A percentile compares a stretch with the other conserved stretches of the same genome.
Conservation (phyloP, 2,329 filamentous ascomycete genomes). For the Colletotrichum sp. region DNA sequence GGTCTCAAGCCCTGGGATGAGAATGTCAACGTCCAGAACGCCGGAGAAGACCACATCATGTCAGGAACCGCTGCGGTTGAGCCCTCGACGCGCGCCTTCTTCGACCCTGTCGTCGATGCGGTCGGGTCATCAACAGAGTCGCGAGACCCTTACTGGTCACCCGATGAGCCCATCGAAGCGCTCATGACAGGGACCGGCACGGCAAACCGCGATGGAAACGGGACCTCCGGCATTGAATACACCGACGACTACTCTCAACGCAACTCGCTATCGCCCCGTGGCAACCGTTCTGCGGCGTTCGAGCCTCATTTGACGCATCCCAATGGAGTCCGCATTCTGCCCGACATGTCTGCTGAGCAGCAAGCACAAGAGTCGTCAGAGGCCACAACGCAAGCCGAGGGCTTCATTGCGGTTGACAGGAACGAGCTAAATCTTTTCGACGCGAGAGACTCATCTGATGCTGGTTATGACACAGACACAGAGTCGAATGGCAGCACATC, state of each 20-base stretch:
- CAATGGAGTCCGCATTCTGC: conserved; percentile 42
- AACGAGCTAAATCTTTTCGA: conserved; percentile 25
- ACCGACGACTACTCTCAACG: background rate
- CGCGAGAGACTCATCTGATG: conserved; percentile 32
- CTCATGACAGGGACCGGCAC: background rate
- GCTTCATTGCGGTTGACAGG: conserved; percentile 39
- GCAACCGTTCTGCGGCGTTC: conserved; percentile 19
- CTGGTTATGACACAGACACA: conserved; percentile 41
- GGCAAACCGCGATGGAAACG: background rate
- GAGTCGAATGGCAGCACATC: conserved; percentile 42
- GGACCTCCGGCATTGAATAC: background rate
- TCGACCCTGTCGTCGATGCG: background rate
- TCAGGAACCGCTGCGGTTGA: background rate
- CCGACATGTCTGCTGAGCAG: conserved; percentile 36
- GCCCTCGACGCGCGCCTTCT: background rate
- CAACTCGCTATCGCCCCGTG: background rate
- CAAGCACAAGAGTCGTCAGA: conserved; percentile 40
- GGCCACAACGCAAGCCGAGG: conserved; percentile 40
- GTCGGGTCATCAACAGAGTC: background rate
- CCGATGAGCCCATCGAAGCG: background rate
- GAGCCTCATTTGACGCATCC: conserved; percentile 39
- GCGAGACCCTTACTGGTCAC: background rate
- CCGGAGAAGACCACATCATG: background rate
- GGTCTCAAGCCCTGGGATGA: background rate
- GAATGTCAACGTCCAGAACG: background rate